Evolutionary conservation across 108 stramenopile genomes (phyloP).

Genomic region (Cyclotella kingstonii): DNA sequence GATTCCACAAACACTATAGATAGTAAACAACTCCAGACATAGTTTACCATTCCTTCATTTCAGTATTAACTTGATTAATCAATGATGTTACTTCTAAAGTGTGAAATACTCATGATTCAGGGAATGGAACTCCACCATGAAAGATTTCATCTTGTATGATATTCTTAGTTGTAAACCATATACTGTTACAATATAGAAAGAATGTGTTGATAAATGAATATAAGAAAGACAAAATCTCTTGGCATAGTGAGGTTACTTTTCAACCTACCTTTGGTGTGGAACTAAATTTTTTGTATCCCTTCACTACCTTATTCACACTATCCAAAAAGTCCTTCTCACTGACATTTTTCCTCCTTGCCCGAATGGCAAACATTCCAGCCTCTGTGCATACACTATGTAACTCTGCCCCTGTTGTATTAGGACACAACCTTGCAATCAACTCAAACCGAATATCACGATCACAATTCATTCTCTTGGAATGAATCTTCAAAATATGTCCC

Average conservation of each 20-base stretch:
- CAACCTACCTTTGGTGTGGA: conserved; percentile 85
- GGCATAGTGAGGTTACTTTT: neutral
- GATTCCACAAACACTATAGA: no score
- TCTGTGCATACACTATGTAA: conserved; percentile 97
- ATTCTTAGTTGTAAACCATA: conserved; percentile 89
- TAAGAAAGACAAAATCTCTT: neutral
- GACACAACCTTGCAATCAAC: conserved; percentile 95
- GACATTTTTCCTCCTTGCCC: conserved; percentile 94
- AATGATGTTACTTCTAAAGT: no score
- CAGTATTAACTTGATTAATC: no score
- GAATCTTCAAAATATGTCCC: conserved; percentile 94
- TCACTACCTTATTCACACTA: conserved; percentile 99
- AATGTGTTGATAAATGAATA: neutral
- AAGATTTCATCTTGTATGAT: no score
- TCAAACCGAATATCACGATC: conserved; percentile 98
- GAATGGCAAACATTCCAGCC: conserved; percentile 99
- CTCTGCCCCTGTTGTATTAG: conserved; percentile 98
- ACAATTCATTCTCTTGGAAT: conserved; percentile 97
- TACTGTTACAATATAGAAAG: conserved; percentile 41
- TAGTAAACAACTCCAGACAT: no score
- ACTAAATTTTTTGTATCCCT: conserved; percentile 99
- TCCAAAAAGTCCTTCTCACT: conserved; percentile 98
- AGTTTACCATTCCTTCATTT: no score
- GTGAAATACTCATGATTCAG: no score
- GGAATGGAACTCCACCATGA: no score